Evolutionary conservation across 1,284 basidiomycete species (phyloP).

Genomic region (Vanrija pseudolonga): DNA sequence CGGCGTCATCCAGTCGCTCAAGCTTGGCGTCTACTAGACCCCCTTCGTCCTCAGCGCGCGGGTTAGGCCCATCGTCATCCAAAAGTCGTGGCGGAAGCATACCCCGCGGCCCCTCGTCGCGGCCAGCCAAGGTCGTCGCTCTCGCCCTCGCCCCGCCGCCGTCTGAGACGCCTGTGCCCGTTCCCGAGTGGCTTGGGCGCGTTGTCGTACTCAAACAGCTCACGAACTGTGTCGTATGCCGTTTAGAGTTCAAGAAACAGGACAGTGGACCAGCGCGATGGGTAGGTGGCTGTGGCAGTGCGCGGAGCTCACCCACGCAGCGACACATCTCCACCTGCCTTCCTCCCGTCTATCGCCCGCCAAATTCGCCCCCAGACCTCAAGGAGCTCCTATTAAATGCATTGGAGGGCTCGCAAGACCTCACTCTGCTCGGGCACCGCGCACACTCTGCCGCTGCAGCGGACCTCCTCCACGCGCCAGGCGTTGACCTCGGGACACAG

Average conservation of each 20-base stretch:
- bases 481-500: neutral
- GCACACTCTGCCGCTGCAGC: constrained; percentile 2
- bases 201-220: constrained; percentile 24
- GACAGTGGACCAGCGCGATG: constrained; percentile 38
- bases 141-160: neutral
- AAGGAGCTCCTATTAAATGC: constrained; percentile 29
- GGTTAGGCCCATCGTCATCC: too few species aligned
- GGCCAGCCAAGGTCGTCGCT: too few species aligned
- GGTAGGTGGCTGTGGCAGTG: constrained; percentile 26
- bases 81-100: too few species aligned
- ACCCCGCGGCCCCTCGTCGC: too few species aligned
- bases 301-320: constrained; percentile 16
- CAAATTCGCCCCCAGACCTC: constrained; percentile 37
- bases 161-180: constrained; percentile 6
- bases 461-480: constrained; percentile 1
- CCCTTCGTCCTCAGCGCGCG: too few species aligned
- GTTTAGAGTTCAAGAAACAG: constrained; percentile 24
- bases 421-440: constrained; percentile 9
- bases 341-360: constrained; percentile 37
- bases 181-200: constrained; percentile 37
- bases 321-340: constrained; percentile 39
- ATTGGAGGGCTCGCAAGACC: constrained; percentile 10
- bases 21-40: constrained; percentile 52
- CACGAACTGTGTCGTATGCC: constrained; percentile 31
- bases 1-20: constrained; percentile 54